These are phyloP conservation scores for Saussurea involucrata DNA, from an alignment of 129 eudicot genomes.

Conservation along the genomic window DNA sequence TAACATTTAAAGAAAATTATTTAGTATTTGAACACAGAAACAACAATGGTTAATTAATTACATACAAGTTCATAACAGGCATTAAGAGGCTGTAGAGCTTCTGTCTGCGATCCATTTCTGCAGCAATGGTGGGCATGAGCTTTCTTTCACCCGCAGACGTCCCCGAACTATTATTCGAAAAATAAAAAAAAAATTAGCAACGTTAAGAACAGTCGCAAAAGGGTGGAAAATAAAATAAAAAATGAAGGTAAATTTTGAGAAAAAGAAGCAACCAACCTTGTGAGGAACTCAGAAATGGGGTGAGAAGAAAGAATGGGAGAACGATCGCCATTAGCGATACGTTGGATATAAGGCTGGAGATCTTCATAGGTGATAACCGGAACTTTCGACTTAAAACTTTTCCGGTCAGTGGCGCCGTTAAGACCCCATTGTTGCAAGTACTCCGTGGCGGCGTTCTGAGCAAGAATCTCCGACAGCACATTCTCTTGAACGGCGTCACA, in stretches of 20 bases:
- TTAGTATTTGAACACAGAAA: too few relatives aligned
- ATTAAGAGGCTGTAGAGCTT: slow-evolving; percentile 75
- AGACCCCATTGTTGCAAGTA: slow-evolving; percentile 49
- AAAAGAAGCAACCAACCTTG: slow-evolving; percentile 66
- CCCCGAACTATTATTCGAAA: slow-evolving; percentile 43
- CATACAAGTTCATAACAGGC: slow-evolving; percentile 84
- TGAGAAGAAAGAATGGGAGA: slow-evolving; percentile 68
- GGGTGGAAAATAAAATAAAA: too few relatives aligned
- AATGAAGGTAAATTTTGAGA: too few relatives aligned
- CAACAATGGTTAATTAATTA: not conserved
- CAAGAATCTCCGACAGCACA: slow-evolving; percentile 52
- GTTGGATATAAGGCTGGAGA: slow-evolving; percentile 61
- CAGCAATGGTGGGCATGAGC: slow-evolving; percentile 82
- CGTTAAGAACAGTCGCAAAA: not conserved
- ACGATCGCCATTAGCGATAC: slow-evolving; percentile 72
- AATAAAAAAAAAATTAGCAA: not conserved
- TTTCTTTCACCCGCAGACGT: slow-evolving; percentile 95
- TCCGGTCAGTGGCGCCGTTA: slow-evolving; percentile 50
- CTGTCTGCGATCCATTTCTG: slow-evolving; percentile 70
- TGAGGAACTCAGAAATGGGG: slow-evolving; percentile 85
- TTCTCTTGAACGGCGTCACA: slow-evolving; percentile 58
- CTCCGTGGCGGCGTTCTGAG: slow-evolving; percentile 53
- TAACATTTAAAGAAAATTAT: too few relatives aligned
- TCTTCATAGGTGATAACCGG: slow-evolving; percentile 72
- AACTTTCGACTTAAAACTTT: slow-evolving; percentile 53